Conservation (phyloP, 139 green algal genomes). For the Spirogloea muscicola region DNA sequence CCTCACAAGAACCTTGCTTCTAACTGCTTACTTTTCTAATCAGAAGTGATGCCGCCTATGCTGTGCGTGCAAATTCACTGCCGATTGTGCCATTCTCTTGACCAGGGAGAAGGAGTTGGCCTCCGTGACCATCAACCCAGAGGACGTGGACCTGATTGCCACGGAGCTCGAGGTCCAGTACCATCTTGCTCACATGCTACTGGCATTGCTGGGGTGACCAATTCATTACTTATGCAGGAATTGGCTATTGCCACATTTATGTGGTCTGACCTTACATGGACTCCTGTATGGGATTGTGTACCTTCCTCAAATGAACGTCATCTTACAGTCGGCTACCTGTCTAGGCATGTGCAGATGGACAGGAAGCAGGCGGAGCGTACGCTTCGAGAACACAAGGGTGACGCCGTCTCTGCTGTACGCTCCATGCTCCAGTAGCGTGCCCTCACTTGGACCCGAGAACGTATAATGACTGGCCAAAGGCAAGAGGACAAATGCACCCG, state of each 20-base stretch:
- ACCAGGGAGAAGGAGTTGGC: slow-evolving; percentile 50
- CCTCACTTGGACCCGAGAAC: no score
- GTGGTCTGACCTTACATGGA: no score
- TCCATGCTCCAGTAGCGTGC: slow-evolving; percentile 42
- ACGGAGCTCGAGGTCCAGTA: slow-evolving; percentile 43
- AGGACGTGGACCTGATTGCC: slow-evolving; percentile 51
- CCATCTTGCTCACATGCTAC: background rate
- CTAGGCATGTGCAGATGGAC: slow-evolving; percentile 33
- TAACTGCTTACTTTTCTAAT: no score
- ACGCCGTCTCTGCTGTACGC: slow-evolving; percentile 42
- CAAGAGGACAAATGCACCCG: no score
- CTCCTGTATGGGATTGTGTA: no score
- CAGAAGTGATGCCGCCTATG: no score
- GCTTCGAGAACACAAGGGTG: slow-evolving; percentile 48
- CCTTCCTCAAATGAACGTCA: no score
- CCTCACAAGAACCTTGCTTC: no score
- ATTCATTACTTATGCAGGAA: background rate
- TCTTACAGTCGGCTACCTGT: no score
- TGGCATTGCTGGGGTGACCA: background rate
- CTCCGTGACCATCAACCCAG: slow-evolving; percentile 48
- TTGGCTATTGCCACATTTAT: background rate
- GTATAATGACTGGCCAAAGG: no score
- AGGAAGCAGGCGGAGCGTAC: slow-evolving; percentile 48
- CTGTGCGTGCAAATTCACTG: slow-evolving; percentile 4
- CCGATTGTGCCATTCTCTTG: background rate